A percentile compares a stretch with the other conserved stretches of the same genome.
Evolutionary conservation across 1,139 yeast genomes (phyloP).

Genomic region (Pichia inconspicua): DNA sequence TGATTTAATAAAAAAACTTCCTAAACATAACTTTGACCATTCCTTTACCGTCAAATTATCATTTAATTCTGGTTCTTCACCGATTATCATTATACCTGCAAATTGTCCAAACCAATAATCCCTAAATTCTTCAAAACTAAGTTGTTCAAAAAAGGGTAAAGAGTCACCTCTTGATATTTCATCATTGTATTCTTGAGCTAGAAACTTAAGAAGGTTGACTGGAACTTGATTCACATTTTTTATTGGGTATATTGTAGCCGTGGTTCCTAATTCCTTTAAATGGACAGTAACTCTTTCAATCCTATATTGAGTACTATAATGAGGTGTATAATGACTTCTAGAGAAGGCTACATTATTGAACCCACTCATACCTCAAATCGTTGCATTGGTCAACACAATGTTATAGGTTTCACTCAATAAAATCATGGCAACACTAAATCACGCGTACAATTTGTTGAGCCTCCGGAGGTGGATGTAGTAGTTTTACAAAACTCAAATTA

Average conservation of each 20-base stretch:
- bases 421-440: too few relatives aligned
- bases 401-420: too few relatives aligned
- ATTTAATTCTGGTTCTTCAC: slow-evolving; percentile 54
- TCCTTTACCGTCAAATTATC: slow-evolving; percentile 40
- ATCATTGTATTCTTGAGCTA: slow-evolving; percentile 88
- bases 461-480: too few relatives aligned
- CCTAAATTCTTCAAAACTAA: slow-evolving; percentile 65
- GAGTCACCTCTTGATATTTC: slow-evolving; percentile 88
- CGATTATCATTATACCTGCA: slow-evolving; percentile 81
- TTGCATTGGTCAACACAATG: neutral
- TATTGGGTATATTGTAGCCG: slow-evolving; percentile 88
- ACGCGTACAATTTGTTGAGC: too few relatives aligned
- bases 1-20: slow-evolving; percentile 76
- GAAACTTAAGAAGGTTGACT: slow-evolving; percentile 64
- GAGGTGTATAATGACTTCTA: slow-evolving; percentile 25
- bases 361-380: slow-evolving; percentile 21
- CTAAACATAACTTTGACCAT: slow-evolving; percentile 89
- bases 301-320: slow-evolving; percentile 20
- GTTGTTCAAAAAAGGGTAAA: slow-evolving; percentile 72
- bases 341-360: slow-evolving; percentile 26
- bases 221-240: slow-evolving; percentile 60
- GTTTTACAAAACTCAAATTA: too few relatives aligned
- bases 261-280: slow-evolving; percentile 80
- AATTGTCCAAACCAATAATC: slow-evolving; percentile 83
- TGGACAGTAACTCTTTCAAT: slow-evolving; percentile 48